Evolutionary conservation across 768 basidiomycete species (phyloP), one percentile per base, ranked within the genome.

Genomic region (Rhizopogon rudus): DNA sequence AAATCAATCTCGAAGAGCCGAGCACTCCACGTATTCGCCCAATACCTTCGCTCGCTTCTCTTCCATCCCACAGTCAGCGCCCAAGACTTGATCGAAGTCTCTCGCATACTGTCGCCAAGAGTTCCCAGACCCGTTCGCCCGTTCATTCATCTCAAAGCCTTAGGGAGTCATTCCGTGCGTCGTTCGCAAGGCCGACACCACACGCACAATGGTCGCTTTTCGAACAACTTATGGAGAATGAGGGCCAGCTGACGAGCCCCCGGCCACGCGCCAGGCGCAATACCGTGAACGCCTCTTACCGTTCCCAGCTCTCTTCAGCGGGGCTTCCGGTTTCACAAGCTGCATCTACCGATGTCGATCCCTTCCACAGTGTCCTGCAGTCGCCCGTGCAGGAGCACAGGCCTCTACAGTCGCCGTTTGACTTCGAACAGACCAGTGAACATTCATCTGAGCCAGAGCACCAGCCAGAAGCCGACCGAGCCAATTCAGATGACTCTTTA

Each of bases 161-260:
- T 22, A 57, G 53, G 40, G 49, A 40, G 40, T 52, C 58, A 44
- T 61, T 59, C 12, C 56, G 59, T 8, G 25, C 33, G 39, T 56
- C 58, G 5, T 60, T 56, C 1, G 25, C 22, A 9, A 56, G 57
- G 22, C 55, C 52, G 14, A 62, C 65, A 13, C 65, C 71, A 6
- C 67, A 67, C n/a, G 72, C 39, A 9, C 56, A 78, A 71, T 89
- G 88, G 88, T 73, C 84, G 0, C 69, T 88, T 5, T 89, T 89
- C 60, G 81, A 78, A 7, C 84, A 88, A 64, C 66, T 87, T 40
- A 87, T 88, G 84, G 81, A 87, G 63, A 82, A 83, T 61, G 84
- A 82, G 45, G 79, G 78, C 2, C 78, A 77, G 40, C 61, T 75
- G 39, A 71, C 51, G 37, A 43, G 50, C 33, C 56, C 54, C 7